Percentiles rank a stretch among this genome's conserved stretches.
These are phyloP conservation scores for Aspergillus homomorphus DNA, from an alignment of 495 filamentous ascomycete species.

Conservation along the genomic window DNA sequence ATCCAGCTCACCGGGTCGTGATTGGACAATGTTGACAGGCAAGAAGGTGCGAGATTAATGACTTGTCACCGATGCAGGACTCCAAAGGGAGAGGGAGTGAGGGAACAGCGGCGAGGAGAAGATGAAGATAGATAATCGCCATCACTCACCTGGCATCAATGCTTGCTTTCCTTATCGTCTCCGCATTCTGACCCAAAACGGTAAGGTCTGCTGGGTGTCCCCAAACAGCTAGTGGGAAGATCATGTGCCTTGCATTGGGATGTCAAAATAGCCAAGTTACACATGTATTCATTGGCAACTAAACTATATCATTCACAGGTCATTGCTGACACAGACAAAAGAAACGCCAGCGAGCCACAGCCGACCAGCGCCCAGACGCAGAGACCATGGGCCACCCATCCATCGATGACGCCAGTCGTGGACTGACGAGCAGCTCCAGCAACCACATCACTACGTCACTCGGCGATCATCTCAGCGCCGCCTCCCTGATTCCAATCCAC, in stretches of 20 bases:
- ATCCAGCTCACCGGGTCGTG: neutral
- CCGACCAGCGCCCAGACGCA: neutral
- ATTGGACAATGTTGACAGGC: neutral
- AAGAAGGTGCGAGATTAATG: neutral
- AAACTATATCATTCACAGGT: neutral
- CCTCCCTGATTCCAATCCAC: slow-evolving; percentile 8
- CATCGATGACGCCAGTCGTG: slow-evolving; percentile 25
- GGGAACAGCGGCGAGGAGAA: neutral
- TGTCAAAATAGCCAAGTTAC: neutral
- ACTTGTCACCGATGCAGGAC: slow-evolving; percentile 3
- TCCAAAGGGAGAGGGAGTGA: neutral
- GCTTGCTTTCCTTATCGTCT: slow-evolving; percentile 3
- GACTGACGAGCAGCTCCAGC: slow-evolving; percentile 4
- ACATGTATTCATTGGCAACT: too few relatives aligned
- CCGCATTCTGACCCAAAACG: slow-evolving; percentile 1
- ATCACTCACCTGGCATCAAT: too few relatives aligned
- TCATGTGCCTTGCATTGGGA: slow-evolving; percentile 4
- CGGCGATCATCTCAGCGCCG: slow-evolving; percentile 33
- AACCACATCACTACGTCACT: slow-evolving; percentile 42
- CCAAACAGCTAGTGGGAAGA: neutral
- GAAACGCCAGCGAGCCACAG: slow-evolving; percentile 4
- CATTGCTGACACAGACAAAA: neutral
- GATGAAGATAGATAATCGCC: too few relatives aligned
- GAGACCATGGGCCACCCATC: slow-evolving; percentile 8
- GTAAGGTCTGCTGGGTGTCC: neutral